Base-by-base conservation (phyloP, 768 basidiomycete species). In the Phanerodontia chrysosporium region DNA sequence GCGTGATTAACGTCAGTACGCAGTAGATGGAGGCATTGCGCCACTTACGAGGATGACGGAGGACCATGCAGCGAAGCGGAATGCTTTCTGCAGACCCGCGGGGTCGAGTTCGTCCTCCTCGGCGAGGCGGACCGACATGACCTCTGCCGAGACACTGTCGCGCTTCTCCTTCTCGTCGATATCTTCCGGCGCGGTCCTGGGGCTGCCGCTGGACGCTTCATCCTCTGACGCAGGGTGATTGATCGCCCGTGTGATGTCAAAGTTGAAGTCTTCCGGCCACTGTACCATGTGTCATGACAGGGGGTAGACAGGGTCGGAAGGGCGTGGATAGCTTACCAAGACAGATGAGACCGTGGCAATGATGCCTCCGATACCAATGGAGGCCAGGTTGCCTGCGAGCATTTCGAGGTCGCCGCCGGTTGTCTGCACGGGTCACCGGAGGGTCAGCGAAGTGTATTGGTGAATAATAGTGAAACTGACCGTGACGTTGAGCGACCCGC, bases 311-410 rank as follows among this genome's bases (percentile, higher is more conserved):
- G 30, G 32, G 10, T 16, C 21, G 3, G 45, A 22, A 3, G 21
- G 49, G n/a, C n/a, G 29, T 10, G 44, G 46, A 72, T 7, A 7
- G 39, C 83, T 58, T 67, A 88, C 87, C 24, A 94, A 75, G 48
- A 84, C 69, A 0, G 92, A 92, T 35, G 80, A 73, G 2, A 72
- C 75, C 24, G 85, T 77, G 2, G 92, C 81, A 62, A 97, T 76
- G 56, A 97, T 86, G 3, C 81, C 92, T 8, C 92, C 91, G 13
- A 90, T 77, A 27, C 83, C 88, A 63, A 95, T 90, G 1, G 92
- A 86, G 1, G 86, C 87, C n/a, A 96, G 74, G 73, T 95, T 95
- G 2, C 95, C 95, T 0, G 92, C 86, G 16, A 97, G 78, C 92
- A 97, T 95, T 66, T 83, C 80, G 57, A 77, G 77, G 69, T 83